Evolutionary conservation across 805 yeast genomes (phyloP).

Genomic region (Yamadazyma tumulicola): DNA sequence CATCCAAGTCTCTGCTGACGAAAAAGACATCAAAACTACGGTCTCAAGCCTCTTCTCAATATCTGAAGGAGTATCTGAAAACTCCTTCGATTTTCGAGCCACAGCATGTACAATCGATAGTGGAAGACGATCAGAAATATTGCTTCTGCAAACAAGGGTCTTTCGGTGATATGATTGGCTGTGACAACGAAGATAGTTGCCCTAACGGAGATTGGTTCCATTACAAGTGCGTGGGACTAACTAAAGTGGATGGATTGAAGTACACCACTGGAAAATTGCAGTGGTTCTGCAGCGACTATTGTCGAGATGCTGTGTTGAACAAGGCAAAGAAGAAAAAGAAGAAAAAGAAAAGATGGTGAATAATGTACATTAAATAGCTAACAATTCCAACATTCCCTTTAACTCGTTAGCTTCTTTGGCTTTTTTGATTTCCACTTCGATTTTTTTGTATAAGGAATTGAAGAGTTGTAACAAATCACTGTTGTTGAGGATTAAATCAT

Average conservation of each 20-base stretch:
- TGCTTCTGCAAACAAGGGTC: slow-evolving; percentile 94
- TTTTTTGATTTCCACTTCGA: slow-evolving; percentile 66
- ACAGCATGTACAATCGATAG: not conserved
- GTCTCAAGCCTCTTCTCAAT: not conserved
- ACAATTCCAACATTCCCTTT: slow-evolving; percentile 89
- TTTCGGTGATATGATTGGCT: slow-evolving; percentile 94
- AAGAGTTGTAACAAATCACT: slow-evolving; percentile 76
- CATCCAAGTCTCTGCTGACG: not conserved
- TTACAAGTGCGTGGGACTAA: slow-evolving; percentile 42
- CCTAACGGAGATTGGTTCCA: slow-evolving; percentile 47
- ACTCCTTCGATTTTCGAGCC: no score
- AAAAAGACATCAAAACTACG: slow-evolving; percentile 1
- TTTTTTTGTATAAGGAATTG: slow-evolving; percentile 53
- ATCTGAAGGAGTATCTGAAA: slow-evolving; percentile 1
- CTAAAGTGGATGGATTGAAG: slow-evolving; percentile 35
- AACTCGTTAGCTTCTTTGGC: slow-evolving; percentile 86
- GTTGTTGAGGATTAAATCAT: slow-evolving; percentile 65
- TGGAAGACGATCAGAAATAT: slow-evolving; percentile 40
- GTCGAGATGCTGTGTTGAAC: slow-evolving; percentile 15
- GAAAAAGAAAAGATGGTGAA: slow-evolving; percentile 6
- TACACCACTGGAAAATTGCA: slow-evolving; percentile 30
- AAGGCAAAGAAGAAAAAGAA: slow-evolving; percentile 3
- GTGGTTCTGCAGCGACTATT: slow-evolving; percentile 39
- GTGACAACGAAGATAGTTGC: slow-evolving; percentile 61
- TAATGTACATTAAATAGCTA: slow-evolving; percentile 44